Evolutionary conservation across 495 filamentous ascomycete species (phyloP).

Genomic region (Podospora sp.): DNA sequence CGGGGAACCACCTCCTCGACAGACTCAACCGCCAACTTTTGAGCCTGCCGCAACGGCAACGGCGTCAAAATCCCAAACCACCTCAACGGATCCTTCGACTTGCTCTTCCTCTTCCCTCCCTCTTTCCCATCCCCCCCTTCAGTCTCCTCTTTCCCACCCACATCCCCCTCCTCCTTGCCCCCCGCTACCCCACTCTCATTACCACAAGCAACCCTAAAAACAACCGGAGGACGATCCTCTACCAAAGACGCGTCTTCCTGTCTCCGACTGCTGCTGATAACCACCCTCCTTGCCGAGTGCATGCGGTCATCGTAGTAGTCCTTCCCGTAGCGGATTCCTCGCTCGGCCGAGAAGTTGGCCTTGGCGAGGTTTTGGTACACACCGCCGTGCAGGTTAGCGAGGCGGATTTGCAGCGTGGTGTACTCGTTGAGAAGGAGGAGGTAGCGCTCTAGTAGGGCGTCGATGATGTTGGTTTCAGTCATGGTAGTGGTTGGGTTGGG

Average conservation of each 20-base stretch:
- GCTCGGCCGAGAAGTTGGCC: constrained; percentile 69
- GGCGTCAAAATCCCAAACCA: constrained; percentile 75
- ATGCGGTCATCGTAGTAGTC: constrained; percentile 75
- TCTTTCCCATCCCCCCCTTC: constrained; percentile 8
- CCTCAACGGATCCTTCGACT: constrained; percentile 57
- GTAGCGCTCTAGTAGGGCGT: constrained; percentile 69
- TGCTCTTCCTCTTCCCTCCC: neutral
- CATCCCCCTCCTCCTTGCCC: neutral
- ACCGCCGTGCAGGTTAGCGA: constrained; percentile 59
- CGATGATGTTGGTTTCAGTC: constrained; percentile 45
- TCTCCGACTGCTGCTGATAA: constrained; percentile 13
- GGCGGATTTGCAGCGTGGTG: constrained; percentile 57
- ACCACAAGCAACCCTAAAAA: neutral
- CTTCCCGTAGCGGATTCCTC: constrained; percentile 62
- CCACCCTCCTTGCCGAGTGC: constrained; percentile 57
- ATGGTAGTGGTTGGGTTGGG: neutral
- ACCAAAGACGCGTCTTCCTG: neutral
- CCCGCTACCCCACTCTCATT: neutral
- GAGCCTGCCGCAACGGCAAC: constrained; percentile 60
- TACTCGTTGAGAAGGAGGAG: constrained; percentile 71
- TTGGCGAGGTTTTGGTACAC: constrained; percentile 61
- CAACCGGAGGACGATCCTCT: constrained; percentile 2
- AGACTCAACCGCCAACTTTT: constrained; percentile 47
- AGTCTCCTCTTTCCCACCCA: neutral
- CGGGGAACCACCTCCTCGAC: constrained; percentile 50